phyloP scores from a whole-genome alignment of 1,139 yeast genomes.

The Geotrichum klebahnii region DNA sequence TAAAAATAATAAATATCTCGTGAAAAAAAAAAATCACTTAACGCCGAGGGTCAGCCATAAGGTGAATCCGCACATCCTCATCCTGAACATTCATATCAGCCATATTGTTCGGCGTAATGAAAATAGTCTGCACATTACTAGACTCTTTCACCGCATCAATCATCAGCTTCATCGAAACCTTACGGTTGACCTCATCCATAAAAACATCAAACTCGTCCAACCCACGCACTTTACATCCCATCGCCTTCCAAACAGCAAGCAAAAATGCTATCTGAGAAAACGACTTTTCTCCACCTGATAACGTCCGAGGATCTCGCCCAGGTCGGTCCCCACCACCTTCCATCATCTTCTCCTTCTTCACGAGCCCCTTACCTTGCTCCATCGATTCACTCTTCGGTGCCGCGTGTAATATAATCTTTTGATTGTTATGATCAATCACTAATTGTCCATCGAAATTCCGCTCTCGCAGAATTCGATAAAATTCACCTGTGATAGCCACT shows the following conservation, averaged over 20 bases:
- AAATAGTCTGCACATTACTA: conserved; percentile 77
- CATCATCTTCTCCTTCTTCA: neutral
- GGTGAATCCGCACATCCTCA: conserved; percentile 63
- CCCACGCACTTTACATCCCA: conserved; percentile 83
- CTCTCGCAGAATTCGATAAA: conserved; percentile 31
- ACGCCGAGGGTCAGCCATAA: conserved; percentile 54
- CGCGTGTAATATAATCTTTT: conserved; percentile 35
- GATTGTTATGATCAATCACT: conserved; percentile 54
- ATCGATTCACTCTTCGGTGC: conserved; percentile 45
- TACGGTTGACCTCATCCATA: conserved; percentile 91
- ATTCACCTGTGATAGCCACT: conserved; percentile 24
- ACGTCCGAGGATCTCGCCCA: conserved; percentile 69
- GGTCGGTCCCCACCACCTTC: conserved; percentile 40
- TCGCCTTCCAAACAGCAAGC: conserved; percentile 87
- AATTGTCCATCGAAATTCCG: conserved; percentile 77
- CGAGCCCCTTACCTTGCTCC: conserved; percentile 52
- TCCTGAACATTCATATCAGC: conserved; percentile 64
- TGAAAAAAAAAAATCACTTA: neutral
- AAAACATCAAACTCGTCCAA: conserved; percentile 96
- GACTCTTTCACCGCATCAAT: conserved; percentile 54
- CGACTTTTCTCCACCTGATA: conserved; percentile 96
- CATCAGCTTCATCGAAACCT: conserved; percentile 71
- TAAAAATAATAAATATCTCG: neutral
- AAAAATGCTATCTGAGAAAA: conserved; percentile 86
- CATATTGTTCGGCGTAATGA: conserved; percentile 92